Conservation (phyloP, 2,329 filamentous ascomycete species). For the Tympanopsis confertula region DNA sequence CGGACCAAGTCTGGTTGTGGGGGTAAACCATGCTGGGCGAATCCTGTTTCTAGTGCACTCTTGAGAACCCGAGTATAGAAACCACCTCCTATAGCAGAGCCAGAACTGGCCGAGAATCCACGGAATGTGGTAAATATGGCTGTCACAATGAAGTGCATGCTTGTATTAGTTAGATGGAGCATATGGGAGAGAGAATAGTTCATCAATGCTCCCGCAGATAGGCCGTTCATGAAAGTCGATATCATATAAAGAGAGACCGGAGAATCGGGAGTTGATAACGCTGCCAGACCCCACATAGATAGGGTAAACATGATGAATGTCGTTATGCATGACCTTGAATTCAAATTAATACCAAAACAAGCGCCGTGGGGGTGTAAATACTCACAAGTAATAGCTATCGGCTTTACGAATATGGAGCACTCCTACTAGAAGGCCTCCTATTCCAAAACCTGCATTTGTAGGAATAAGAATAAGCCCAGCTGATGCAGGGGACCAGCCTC, state of each 20-base stretch:
- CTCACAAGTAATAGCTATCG: slow-evolving; percentile 61
- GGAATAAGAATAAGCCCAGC: slow-evolving; percentile 70
- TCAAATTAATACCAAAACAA: slow-evolving; percentile 44
- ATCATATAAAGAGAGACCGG: slow-evolving; percentile 25
- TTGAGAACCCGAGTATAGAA: slow-evolving; percentile 56
- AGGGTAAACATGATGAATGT: too few species aligned
- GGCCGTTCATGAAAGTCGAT: slow-evolving; percentile 58
- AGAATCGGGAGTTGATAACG: background rate
- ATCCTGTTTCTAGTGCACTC: slow-evolving; percentile 41
- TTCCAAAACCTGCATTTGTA: slow-evolving; percentile 69
- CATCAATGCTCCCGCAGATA: slow-evolving; percentile 59
- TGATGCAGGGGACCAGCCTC: slow-evolving; percentile 54
- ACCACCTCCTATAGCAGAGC: slow-evolving; percentile 68
- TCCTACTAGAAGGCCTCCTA: slow-evolving; percentile 63
- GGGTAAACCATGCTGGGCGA: slow-evolving; percentile 27
- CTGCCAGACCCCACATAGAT: too few species aligned
- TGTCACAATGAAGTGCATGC: slow-evolving; percentile 64
- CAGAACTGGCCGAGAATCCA: slow-evolving; percentile 71
- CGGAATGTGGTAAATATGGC: slow-evolving; percentile 70
- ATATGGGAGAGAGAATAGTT: slow-evolving; percentile 77
- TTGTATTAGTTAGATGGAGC: slow-evolving; percentile 55
- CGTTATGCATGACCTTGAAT: too few species aligned
- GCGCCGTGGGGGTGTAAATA: slow-evolving; percentile 48
- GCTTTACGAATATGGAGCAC: slow-evolving; percentile 63
- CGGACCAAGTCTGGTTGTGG: slow-evolving; percentile 32